Percentiles rank a stretch among this genome's conserved stretches.
Evolutionary conservation across 1,284 basidiomycete genomes (phyloP).

Genomic region (Papiliotrema laurentii): DNA sequence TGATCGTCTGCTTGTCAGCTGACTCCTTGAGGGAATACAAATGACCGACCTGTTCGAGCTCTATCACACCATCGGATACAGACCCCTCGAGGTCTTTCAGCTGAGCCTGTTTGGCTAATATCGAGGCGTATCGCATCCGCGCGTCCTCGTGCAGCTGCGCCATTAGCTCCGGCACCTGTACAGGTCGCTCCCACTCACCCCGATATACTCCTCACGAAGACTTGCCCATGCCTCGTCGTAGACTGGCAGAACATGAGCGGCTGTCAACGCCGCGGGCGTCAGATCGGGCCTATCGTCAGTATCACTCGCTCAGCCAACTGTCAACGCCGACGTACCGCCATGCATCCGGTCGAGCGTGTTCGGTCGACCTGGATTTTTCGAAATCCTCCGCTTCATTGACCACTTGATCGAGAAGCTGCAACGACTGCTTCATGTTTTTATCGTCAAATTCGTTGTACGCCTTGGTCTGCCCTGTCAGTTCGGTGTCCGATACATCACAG

Average conservation of each 20-base stretch:
- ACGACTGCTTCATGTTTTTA: conserved; percentile 28
- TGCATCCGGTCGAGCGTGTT: conserved; percentile 24
- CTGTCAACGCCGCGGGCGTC: conserved; percentile 38
- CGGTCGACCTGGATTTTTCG: conserved; percentile 2
- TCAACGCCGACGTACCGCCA: conserved; percentile 33
- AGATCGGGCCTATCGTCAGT: conserved; percentile 20
- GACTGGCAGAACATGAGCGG: conserved; percentile 33
- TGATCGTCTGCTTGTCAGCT: conserved; percentile 29
- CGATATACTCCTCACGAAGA: conserved; percentile 38
- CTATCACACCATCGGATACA: conserved; percentile 37
- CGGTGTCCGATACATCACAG: neutral
- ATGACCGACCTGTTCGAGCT: conserved; percentile 39
- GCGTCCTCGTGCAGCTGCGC: conserved; percentile 32
- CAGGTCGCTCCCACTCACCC: conserved; percentile 16
- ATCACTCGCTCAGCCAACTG: neutral
- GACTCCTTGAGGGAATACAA: neutral
- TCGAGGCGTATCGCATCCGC: conserved; percentile 24
- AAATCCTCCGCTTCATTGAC: conserved; percentile 32
- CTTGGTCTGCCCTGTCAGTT: neutral
- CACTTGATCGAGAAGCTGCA: conserved; percentile 31
- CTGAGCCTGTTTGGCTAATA: conserved; percentile 35
- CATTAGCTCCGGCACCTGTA: neutral
- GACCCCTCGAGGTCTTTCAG: conserved; percentile 34
- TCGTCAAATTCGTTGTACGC: conserved; percentile 22
- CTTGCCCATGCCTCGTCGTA: conserved; percentile 40